Base-by-base conservation (phyloP, 1,139 yeast species). In the Hansenula sp. region DNA sequence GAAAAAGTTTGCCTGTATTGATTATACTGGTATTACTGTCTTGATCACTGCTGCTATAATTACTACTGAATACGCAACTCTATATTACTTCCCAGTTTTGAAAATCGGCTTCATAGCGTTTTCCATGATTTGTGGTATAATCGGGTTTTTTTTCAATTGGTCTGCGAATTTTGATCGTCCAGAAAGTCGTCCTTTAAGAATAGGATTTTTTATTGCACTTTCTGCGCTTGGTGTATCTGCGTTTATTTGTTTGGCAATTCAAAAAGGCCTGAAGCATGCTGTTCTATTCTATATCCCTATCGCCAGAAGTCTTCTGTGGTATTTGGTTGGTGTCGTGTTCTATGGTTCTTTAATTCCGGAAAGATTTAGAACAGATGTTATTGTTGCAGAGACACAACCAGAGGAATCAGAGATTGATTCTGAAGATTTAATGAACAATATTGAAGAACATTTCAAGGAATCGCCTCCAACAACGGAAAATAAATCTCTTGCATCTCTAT, bases 321-420 rank as follows among this genome's bases (percentile, higher is more conserved):
- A 92, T 57, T 64, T 79, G 52, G 55, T 76, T 1, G 98, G 98
- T 7, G 96, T 90, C 13, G 77, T 84, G 1, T 86, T 90, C 55
- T 92, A 92, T 60, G 96, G 95, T 11, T 77, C 88, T 4, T 72
- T 89, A 43, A 78, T 90, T 37, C 98, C 98, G 1, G 98, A 92
- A 64, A 75, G 95, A 50, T 86, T 87, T 74, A 73, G 94, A 67
- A 69, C 77, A 31, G 94, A 84, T 61, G 57, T 70, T 55, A 48
- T 56, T 13, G 49, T 64, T 12, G 67, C 62, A 39, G 50, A 50
- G 12, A 39, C 45, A 10, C 59, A 61, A 26, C 70, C 69, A 18
- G 60, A 62, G 4, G 60, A 61, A 34, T 48, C 43, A 24, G 58
- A 61, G 35, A 45, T 64, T 8, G 52, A 54, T 30, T 37, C 63